Evolutionary conservation across 148 eudicot genomes (phyloP).

Genomic region (Silene uniflora): DNA sequence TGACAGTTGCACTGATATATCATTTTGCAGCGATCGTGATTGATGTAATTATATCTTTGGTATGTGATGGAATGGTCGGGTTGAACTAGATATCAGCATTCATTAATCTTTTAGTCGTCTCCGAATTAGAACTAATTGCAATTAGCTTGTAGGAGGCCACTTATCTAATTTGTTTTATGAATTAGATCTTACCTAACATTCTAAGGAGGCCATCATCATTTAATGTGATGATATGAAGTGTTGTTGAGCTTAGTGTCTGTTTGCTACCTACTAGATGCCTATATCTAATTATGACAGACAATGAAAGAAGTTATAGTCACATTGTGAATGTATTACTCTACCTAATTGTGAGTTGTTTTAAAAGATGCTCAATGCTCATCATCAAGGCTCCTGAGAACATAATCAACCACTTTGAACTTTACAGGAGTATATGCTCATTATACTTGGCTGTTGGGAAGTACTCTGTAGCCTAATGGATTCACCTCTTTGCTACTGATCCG

Average conservation of each 20-base stretch:
- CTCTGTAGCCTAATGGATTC: neutral
- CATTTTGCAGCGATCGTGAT: no score
- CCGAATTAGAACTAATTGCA: neutral
- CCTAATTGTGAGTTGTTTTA: neutral
- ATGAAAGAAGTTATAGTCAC: neutral
- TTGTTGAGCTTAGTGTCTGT: slow-evolving; percentile 17
- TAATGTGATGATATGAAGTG: neutral
- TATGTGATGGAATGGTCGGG: neutral
- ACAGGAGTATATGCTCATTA: neutral
- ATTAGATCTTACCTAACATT: slow-evolving; percentile 15
- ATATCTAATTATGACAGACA: slow-evolving; percentile 2
- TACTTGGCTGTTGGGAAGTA: neutral
- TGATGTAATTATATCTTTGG: no score
- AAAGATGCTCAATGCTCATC: slow-evolving; percentile 13
- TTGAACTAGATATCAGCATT: neutral
- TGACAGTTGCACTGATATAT: no score
- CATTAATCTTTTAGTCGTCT: neutral
- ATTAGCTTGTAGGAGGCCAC: slow-evolving; percentile 5
- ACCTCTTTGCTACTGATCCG: neutral
- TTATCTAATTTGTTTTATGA: neutral
- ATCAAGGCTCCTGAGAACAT: neutral
- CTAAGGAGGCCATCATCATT: slow-evolving; percentile 16
- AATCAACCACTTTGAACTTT: slow-evolving; percentile 11
- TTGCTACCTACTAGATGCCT: slow-evolving; percentile 9
- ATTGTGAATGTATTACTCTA: neutral